A percentile compares a stretch with the other conserved stretches of the same genome.
Evolutionary conservation across 805 yeast genomes (phyloP).

Genomic region (Naumovozyma baii): DNA sequence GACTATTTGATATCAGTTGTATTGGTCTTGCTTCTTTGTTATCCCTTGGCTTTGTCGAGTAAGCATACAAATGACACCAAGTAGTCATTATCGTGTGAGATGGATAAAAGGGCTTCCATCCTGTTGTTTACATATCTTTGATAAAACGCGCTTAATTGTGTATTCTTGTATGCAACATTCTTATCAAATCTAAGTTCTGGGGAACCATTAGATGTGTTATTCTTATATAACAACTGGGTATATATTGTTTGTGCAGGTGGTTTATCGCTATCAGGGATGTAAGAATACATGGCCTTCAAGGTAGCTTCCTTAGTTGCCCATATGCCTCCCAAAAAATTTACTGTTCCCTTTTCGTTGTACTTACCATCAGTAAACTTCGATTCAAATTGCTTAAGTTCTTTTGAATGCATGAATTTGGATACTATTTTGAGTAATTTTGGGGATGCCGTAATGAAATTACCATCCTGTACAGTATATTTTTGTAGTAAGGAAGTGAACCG

Average conservation of each 20-base stretch:
- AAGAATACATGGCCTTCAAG: slow-evolving; percentile 16
- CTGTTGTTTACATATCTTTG: slow-evolving; percentile 6
- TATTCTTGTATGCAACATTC: background rate
- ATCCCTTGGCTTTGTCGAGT: too few species aligned
- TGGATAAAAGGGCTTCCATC: slow-evolving; percentile 12
- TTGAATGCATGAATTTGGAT: slow-evolving; percentile 23
- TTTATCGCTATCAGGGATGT: slow-evolving; percentile 7
- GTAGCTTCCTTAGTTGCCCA: slow-evolving; percentile 28
- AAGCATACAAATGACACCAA: slow-evolving; percentile 13
- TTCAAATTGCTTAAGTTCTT: slow-evolving; percentile 10
- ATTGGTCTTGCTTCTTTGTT: background rate
- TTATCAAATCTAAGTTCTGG: slow-evolving; percentile 15
- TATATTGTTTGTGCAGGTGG: slow-evolving; percentile 26
- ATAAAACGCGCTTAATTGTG: slow-evolving; percentile 9
- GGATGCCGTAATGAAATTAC: background rate
- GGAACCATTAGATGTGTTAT: slow-evolving; percentile 8
- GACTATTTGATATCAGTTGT: background rate
- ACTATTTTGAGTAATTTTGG: slow-evolving; percentile 10
- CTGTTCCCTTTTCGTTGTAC: background rate
- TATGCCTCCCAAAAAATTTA: slow-evolving; percentile 21
- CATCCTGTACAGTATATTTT: slow-evolving; percentile 7
- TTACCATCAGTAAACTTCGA: slow-evolving; percentile 1
- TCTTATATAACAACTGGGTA: slow-evolving; percentile 18
- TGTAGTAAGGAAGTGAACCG: slow-evolving; percentile 14
- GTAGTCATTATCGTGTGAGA: slow-evolving; percentile 27